Evolutionary conservation across 805 yeast genomes (phyloP), one percentile per base, ranked within the genome.

Genomic region (Pichia nanzhaoensis): DNA sequence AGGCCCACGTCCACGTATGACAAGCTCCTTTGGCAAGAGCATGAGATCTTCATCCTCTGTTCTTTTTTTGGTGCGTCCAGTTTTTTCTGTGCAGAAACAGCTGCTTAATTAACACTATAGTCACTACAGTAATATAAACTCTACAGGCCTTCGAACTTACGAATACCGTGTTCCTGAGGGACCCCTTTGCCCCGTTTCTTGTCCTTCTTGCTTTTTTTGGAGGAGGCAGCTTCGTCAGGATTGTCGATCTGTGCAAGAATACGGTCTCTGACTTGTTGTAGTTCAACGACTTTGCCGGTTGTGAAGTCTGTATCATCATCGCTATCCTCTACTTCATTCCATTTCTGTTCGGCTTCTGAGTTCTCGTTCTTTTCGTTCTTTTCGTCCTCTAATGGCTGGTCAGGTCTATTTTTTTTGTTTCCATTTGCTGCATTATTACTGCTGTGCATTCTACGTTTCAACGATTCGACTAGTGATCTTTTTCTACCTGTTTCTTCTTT

Each of bases 131-230:
- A n/a, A n/a, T n/a, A n/a, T n/a, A n/a, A n/a, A n/a, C n/a, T n/a
- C n/a, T 47, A 50, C 37, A 50, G 28, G 46, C 73, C 89, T 8
- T 80, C 88, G 55, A 83, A 83, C 52, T 66, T 76, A 35, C 73
- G 67, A 42, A 82, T 81, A 0, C 87, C 87, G 51, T 80, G 85
- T 45, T 76, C 81, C 43, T 74, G 78, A 28, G 69, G 69, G 38
- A 73, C 79, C 47, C 67, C 50, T 43, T 75, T 76, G 37, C 66
- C 63, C 36, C 65, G 63, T 51, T 69, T 68, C 43, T 65, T 60
- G 45, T 64, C 66, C 39, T 58, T 57, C 22, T 58, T 49, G 10
- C 56, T 41, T 24, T 44, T 48, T 34, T 32, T 48, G 12, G 30
- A 40, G 27, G n/a, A 47, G 4, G 32, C 37, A 37, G 54, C 58